These are phyloP conservation scores for Nymphaea thermarum DNA, from an alignment of 164 flowering plant genomes.

Conservation along the genomic window DNA sequence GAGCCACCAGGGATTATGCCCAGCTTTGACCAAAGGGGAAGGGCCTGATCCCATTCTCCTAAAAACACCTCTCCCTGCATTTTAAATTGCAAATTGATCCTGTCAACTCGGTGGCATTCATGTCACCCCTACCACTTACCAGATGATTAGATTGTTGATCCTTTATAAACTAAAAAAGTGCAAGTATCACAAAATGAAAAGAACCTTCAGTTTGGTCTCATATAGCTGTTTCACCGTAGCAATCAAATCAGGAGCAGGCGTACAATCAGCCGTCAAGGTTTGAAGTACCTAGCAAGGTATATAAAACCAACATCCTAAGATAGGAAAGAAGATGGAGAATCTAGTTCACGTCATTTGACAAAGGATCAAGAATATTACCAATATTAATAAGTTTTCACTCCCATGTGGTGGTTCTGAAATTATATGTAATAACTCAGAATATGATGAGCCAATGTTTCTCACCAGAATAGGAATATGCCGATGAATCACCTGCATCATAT, in stretches of 20 bases:
- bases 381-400: constrained; percentile 81
- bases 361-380: constrained; percentile 28
- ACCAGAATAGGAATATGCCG: constrained; percentile 81
- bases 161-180: neutral
- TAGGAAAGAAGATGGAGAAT: neutral
- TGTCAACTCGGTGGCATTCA: no score
- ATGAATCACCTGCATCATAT: constrained; percentile 64
- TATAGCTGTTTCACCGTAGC: constrained; percentile 79
- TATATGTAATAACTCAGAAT: constrained; percentile 58
- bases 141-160: no score
- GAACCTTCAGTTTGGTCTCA: constrained; percentile 86
- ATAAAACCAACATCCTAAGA: neutral
- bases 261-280: constrained; percentile 61
- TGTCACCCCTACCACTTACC: no score
- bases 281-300: constrained; percentile 56
- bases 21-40: no score
- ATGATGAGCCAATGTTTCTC: constrained; percentile 69
- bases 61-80: no score
- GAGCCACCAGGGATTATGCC: no score
- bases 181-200: neutral
- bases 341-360: neutral
- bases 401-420: constrained; percentile 94
- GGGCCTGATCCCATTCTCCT: no score
- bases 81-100: no score
- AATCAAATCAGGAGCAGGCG: constrained; percentile 69